These are phyloP conservation scores for Epithele typhae DNA, from an alignment of 768 basidiomycete species.

Conservation along the genomic window DNA sequence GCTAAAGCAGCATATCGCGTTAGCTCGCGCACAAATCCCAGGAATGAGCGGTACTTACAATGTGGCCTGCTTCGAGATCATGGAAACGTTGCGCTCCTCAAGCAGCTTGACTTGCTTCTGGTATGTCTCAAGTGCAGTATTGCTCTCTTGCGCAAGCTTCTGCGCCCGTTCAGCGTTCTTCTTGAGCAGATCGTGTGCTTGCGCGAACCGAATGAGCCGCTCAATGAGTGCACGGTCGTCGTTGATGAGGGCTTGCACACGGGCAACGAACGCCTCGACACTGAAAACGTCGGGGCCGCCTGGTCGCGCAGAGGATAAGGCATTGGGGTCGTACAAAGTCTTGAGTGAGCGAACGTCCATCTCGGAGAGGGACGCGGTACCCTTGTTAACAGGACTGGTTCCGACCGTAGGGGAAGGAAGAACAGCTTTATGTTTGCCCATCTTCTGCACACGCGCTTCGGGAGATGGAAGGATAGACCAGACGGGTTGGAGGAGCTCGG, in stretches of 20 bases:
- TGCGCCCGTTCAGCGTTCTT: constrained; percentile 90
- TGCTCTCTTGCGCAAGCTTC: constrained; percentile 84
- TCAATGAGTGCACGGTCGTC: constrained; percentile 86
- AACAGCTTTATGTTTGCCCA: constrained; percentile 29
- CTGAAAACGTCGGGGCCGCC: constrained; percentile 39
- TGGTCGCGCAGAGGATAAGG: constrained; percentile 9
- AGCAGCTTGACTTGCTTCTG: constrained; percentile 81
- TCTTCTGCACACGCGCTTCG: constrained; percentile 70
- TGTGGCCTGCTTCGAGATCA: constrained; percentile 47
- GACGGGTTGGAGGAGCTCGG: constrained; percentile 61
- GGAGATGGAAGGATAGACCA: constrained; percentile 85
- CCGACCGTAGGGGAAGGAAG: too few species aligned
- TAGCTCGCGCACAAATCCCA: not conserved
- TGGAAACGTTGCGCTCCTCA: constrained; percentile 64
- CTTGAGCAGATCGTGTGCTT: constrained; percentile 87
- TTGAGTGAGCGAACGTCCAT: constrained; percentile 87
- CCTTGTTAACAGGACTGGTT: constrained; percentile 20
- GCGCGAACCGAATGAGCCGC: constrained; percentile 77
- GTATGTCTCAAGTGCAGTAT: constrained; percentile 77
- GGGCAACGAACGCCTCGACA: constrained; percentile 69
- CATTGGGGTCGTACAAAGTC: constrained; percentile 55
- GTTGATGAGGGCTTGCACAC: constrained; percentile 75
- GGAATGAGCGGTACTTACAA: constrained; percentile 39
- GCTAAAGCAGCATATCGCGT: constrained; percentile 40
- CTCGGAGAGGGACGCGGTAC: constrained; percentile 64